Percentiles rank a stretch among this genome's conserved stretches.
phyloP scores from a whole-genome alignment of 2,329 filamentous ascomycete species.

The Moelleriella libera region DNA sequence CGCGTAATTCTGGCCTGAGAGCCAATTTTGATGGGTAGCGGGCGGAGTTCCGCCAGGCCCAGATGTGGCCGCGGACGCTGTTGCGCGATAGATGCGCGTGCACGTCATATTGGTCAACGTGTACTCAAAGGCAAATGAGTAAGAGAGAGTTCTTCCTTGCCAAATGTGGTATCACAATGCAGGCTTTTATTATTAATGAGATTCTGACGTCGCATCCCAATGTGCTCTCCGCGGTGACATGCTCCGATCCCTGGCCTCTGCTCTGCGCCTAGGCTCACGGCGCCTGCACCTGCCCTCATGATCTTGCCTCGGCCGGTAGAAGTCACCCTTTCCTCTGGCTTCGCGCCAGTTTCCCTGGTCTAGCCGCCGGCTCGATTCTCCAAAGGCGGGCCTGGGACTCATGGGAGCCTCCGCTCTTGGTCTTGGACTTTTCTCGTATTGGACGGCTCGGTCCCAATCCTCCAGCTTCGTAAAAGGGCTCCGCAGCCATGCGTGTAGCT shows the following conservation, averaged over 20 bases:
- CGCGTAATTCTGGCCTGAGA: not conserved
- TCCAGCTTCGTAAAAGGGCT: conserved; percentile 61
- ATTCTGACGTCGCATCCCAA: not conserved
- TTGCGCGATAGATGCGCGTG: not conserved
- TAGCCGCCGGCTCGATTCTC: not conserved
- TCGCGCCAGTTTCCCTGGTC: not conserved
- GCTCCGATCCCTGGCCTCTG: not conserved
- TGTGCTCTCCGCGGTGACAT: not conserved
- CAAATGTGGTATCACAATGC: too few species aligned
- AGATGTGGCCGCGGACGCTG: not conserved
- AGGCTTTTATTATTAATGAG: not conserved
- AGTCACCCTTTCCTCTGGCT: conserved; percentile 10
- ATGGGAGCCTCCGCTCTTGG: not conserved
- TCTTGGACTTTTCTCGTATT: conserved; percentile 35
- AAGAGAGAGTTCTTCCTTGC: too few species aligned
- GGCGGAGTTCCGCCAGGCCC: conserved; percentile 4
- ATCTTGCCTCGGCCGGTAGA: conserved; percentile 10
- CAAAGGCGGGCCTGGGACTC: not conserved
- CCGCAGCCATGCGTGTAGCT: conserved; percentile 67
- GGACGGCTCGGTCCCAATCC: conserved; percentile 70
- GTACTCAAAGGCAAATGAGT: too few species aligned
- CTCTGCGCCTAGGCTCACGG: not conserved
- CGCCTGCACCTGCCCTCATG: not conserved
- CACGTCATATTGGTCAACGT: too few species aligned
- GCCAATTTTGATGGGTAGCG: not conserved